Evolutionary conservation across 2,329 filamentous ascomycete genomes (phyloP).

Genomic region (Hysterium pulicare): DNA sequence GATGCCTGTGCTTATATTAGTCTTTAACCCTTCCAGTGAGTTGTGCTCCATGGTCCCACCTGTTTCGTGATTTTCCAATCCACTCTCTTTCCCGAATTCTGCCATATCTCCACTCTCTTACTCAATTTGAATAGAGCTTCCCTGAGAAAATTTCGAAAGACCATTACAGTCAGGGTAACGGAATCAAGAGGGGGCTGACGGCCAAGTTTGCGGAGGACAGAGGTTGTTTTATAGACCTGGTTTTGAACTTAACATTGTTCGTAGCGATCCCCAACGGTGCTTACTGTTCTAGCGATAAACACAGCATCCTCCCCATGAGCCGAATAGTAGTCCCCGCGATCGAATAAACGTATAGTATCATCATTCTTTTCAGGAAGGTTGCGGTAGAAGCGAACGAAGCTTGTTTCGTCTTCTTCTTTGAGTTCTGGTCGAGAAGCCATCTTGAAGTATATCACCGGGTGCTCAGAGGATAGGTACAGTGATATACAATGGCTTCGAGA

Average conservation of each 20-base stretch:
- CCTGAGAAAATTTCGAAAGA: constrained; percentile 91
- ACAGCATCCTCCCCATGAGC: constrained; percentile 83
- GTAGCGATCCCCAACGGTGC: constrained; percentile 15
- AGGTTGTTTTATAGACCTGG: constrained; percentile 94
- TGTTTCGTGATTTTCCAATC: constrained; percentile 89
- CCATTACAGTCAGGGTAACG: constrained; percentile 91
- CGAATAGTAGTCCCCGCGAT: constrained; percentile 92
- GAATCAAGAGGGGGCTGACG: constrained; percentile 82
- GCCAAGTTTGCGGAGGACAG: constrained; percentile 86
- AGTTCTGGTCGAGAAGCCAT: constrained; percentile 58
- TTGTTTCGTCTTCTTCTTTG: constrained; percentile 88
- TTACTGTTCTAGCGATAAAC: constrained; percentile 74
- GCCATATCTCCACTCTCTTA: constrained; percentile 89
- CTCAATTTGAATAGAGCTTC: constrained; percentile 90
- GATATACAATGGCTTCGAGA: constrained; percentile 1
- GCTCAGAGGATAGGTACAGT: too few relatives aligned
- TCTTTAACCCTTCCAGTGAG: neutral
- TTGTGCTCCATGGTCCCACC: too few relatives aligned
- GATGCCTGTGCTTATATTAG: constrained; percentile 65
- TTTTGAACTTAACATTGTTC: constrained; percentile 2
- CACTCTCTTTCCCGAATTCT: constrained; percentile 67
- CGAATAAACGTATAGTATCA: constrained; percentile 84
- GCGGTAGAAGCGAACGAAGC: constrained; percentile 96
- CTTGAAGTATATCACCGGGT: constrained; percentile 2
- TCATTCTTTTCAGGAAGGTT: constrained; percentile 68